Evolutionary conservation across 495 filamentous ascomycete species (phyloP), one percentile per base, ranked within the genome.

Genomic region (Halenospora varia): DNA sequence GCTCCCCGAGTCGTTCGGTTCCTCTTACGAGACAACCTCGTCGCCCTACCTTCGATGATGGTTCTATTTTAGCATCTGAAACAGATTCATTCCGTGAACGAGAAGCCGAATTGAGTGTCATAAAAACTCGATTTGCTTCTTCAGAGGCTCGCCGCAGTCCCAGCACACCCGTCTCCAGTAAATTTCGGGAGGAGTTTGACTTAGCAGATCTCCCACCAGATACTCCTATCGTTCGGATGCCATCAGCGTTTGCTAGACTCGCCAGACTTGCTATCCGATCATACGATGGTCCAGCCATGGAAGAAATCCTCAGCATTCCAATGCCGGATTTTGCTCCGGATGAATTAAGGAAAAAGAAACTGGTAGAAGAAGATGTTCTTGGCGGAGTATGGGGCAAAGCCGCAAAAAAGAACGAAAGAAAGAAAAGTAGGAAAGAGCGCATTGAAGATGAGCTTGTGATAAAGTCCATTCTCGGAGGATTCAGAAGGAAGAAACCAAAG

Each of bases 161-260:
- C 11, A 60, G 55, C 41, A 63, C 63, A n/a, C 63, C 63, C 10
- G 49, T 55, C 4, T 62, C 60, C 0, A 66, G 61, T 25, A 66
- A 62, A 22, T 63, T 63, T 29, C 49, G 56, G 23, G 64, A 66
- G 51, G 61, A 63, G 29, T 66, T 63, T 45, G 59, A 62, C 23
- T 35, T 51, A 4, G 49, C 53, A 24, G 9, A 19, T 23, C 23
- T 8, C 6, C 3, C 10, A 2, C 13, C 29, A 15, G 24, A 46
- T 13, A n/a, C 23, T 22, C n/a, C 25, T 25, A 49, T n/a, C 18
- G 24, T 20, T 25, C 46, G 55, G 10, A 62, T 55, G 24, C 13
- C 35, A 13, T 65, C 63, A 19, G 50, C 35, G 13, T 54, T 65
- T 50, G 25, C 51, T 11, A 65, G 44, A 55, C 40, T 66, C 2